Base-by-base conservation (phyloP, 228 moss, liverwort and hornwort genomes). In the Sphagnum magellanicum region DNA sequence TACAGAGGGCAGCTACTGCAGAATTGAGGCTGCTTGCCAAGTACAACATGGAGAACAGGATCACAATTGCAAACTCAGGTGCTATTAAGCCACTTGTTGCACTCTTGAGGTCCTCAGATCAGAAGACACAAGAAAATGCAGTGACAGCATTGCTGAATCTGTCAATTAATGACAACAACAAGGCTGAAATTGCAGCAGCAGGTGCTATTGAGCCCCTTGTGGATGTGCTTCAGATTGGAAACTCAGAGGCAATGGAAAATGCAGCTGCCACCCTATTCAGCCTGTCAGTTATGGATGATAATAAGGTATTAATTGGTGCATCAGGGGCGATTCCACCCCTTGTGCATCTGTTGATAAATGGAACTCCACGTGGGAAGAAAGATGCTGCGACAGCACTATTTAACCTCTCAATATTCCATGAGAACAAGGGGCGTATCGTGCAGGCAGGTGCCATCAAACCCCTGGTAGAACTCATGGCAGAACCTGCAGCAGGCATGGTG, bases 401-500 rank as follows among this genome's bases (percentile, higher is more conserved):
- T 60, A 98, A 98, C 75, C 72, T 98, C 49, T 98, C 97, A 4
- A 91, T 98, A 67, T 98, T 85, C 53, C 91, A 92, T 48, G 97
- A 92, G 64, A 98, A 98, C 70, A 98, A 98, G 77, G 87, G 83
- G 57, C 81, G 91, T 14, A 93, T 93, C 46, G 97, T 98, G 49
- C 78, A 75, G 1, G 93, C 93, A 2, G 97, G 97, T 65, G 97
- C 97, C n/a, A 91, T 98, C 57, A 90, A 85, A 68, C 97, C 97
- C 11, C 77, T 98, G 59, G 93, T 98, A 60, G 93, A 93, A 79
- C 90, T 98, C 10, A 98, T 98, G 93, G 90, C 93, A 16, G 97
- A 98, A 60, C 97, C 97, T 10, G 97, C 97, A 10, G 90, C 97
- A 5, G 97, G 97, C 6, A 98, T 98, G 97, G 97, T 98, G 63